Evolutionary conservation across 2,329 filamentous ascomycete genomes (phyloP), one percentile per base, ranked within the genome.

Genomic region (Phoma herbarum): DNA sequence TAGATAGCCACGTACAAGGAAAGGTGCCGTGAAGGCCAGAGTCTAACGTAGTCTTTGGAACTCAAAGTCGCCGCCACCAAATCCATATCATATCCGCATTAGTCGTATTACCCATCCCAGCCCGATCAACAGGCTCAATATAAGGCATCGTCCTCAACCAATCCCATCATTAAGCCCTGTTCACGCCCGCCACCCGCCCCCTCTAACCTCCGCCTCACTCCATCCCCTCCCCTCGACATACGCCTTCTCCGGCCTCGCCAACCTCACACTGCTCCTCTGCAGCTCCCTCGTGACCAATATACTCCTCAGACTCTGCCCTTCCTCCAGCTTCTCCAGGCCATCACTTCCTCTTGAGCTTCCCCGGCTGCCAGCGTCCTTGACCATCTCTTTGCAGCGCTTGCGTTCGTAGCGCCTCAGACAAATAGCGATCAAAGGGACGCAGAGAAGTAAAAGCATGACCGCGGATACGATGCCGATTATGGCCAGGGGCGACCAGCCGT

Each of bases 401-500:
- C 64, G 53, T 22, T 70, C 62, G 44, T 68, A 68, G 2, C 65
- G 62, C 8, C 66, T 66, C 0, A 71, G 52, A 8, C 61, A 52
- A 2, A 70, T 51, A 5, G 66, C 68, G 29, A 70, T 63, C 0
- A 71, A 28, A 1, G 67, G 68, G 4, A 71, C 63, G 8, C 52
- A 35, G 3, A 70, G 50, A 31, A 70, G 52, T 3, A 71, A 59
- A 1, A 64, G 23, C 11, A 68, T 52, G 18, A 68, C 59, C 16
- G 65, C 58, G 11, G 62, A 52, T n/a, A 69, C 63, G 43, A 71
- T 70, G 61, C 66, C 64, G 46, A 70, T 67, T 18, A 70, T 65
- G 3, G 68, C 66, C 5, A 60, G 49, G 0, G 68, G 67, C 3
- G 45, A 62, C 44, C 60, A 70, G 51, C 64, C 66, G 23, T 68